Evolutionary conservation across 176 grass and related monocot genomes (phyloP), one percentile per base, ranked within the genome.

Genomic region (Tuctoria greenei): DNA sequence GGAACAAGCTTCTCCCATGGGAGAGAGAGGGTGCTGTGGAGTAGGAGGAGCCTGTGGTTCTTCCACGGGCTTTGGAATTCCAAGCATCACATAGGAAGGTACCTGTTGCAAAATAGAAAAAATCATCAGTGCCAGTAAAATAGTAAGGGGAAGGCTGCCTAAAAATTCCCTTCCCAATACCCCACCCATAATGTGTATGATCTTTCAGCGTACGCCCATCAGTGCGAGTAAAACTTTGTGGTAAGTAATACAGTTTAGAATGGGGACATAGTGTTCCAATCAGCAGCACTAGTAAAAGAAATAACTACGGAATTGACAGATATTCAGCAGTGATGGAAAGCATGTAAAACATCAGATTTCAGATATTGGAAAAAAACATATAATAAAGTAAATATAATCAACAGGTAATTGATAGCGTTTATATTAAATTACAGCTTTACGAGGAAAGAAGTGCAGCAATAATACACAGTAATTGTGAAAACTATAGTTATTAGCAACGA

Each of bases 1-100:
- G 74, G 89, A 82, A 74, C 92, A 99, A 47, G 95, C 95, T 87
- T 99, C 95, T 55, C 89, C 92, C 78, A 99, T 86, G 58, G 89
- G 61, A 60, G 92, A 95, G 69, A 99, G 86, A 74, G 86, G 86
- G 72, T 62, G 78, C 64, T 86, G 86, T 44, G 56, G 72, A 63
- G 60, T 72, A 60, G 86, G 85, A 73, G 72, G 80, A 4, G 80
- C 27, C 67, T 67, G 81, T 38, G 80, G 46, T 69, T 52, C 69
- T 75, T 88, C 75, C 28, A 64, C 75, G 47, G 80, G 81, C 55
- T 83, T 74, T 16, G 80, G 12, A 69, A 88, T 59, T 74, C 86
- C 86, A 79, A 88, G 86, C 86, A 88, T 83, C 75, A 75, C 75
- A 84, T 90, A 90, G 10, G 95, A 99, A 11, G 87, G 82, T 72